phyloP scores from a whole-genome alignment of 208 protist species.

The Angomonas deanei region DNA sequence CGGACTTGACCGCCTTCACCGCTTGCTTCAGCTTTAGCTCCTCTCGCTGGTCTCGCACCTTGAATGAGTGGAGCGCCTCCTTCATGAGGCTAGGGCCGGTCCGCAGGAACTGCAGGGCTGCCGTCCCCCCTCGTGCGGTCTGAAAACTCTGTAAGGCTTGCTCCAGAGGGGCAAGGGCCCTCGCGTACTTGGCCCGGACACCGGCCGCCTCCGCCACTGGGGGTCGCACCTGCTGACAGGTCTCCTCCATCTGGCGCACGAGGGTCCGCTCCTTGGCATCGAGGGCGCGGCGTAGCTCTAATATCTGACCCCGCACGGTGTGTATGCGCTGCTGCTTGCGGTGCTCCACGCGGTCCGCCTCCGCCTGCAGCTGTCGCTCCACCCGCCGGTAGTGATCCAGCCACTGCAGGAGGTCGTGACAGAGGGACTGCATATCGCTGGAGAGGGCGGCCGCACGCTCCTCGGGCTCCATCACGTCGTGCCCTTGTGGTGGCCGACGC shows the following conservation, averaged over 20 bases:
- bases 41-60: slow-evolving; percentile 12
- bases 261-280: slow-evolving; percentile 21
- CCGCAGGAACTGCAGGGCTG: slow-evolving; percentile 13
- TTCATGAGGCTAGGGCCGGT: slow-evolving; percentile 8
- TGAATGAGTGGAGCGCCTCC: slow-evolving; percentile 16
- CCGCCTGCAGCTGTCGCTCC: slow-evolving; percentile 26
- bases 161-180: slow-evolving; percentile 31
- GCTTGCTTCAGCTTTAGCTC: slow-evolving; percentile 10
- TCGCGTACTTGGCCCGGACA: slow-evolving; percentile 28
- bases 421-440: slow-evolving; percentile 25
- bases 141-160: slow-evolving; percentile 22
- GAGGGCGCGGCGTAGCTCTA: slow-evolving; percentile 26
- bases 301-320: slow-evolving; percentile 20
- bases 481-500: slow-evolving; percentile 42
- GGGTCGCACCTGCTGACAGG: slow-evolving; percentile 11
- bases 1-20: slow-evolving; percentile 6
- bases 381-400: slow-evolving; percentile 32
- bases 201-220: slow-evolving; percentile 31
- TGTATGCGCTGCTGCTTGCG: slow-evolving; percentile 16
- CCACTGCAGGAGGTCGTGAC: slow-evolving; percentile 40
- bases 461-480: slow-evolving; percentile 37
- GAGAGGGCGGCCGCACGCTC: slow-evolving; percentile 19
- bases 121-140: not conserved
- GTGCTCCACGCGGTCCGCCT: slow-evolving; percentile 19
- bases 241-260: slow-evolving; percentile 6